Evolutionary conservation across 441 rosid genomes (phyloP), one percentile per base, ranked within the genome.

Genomic region (Erodium texanum): DNA sequence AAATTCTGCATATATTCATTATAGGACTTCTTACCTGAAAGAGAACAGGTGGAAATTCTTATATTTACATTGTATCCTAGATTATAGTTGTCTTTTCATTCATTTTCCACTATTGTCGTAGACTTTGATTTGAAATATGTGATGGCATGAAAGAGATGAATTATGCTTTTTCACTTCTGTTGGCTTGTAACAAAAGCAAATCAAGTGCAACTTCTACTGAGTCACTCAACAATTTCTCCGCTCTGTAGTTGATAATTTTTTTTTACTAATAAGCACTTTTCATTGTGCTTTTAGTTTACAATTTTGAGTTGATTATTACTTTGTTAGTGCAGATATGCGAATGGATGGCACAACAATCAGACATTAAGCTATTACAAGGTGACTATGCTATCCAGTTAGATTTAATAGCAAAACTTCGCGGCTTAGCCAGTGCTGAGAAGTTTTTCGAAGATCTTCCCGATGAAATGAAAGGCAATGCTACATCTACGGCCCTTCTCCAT

Each of bases 341-440:
- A 72, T 87, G 96, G 96, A 89, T 91, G 96, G 83, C 80, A 50
- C 75, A 78, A 54, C 89, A 86, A 73, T 75, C 76, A 69, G 97
- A 84, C 74, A 81, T 89, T 45, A 86, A 83, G 80, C 79, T 94
- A 27, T 68, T 85, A 74, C 75, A 89, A 0, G 96, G 99, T 66
- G 97, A 94, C 68, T 94, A 86, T 70, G 97, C 96, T 14, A 86
- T 91, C 41, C 96, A 93, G 73, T 77, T 91, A 80, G 99, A 93
- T 79, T 85, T 93, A 77, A 78, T 88, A 58, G 82, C 88, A 1
- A 94, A 94, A 82, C 70, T 89, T 19, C 92, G 87, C 0, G 90
- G 94, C 65, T 77, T 91, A 65, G 70, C 76, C 29, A 86, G 87
- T 29, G 93, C 88, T 0, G 99, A 94, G 81, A 88, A 87, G 78